Base-by-base conservation (phyloP, 257 asterid species). In the Asclepias syriaca region DNA sequence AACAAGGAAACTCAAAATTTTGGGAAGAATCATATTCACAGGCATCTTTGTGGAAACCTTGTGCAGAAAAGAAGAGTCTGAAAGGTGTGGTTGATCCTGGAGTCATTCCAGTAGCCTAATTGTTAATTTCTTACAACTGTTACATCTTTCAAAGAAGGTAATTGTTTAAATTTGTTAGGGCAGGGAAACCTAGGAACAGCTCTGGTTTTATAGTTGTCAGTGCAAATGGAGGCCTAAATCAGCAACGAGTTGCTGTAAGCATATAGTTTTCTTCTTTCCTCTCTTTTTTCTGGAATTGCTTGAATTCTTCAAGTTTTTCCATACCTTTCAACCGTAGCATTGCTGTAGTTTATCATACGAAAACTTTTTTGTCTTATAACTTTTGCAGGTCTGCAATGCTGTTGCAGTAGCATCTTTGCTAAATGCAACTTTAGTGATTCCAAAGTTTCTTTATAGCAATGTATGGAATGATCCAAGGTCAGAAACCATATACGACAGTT, bases 391-490 rank as follows among this genome's bases (percentile, higher is more conserved):
- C 21, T 95, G 99, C 75, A 95, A 95, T 81, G 96, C 94, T 72
- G 97, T 92, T 18, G 91, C 96, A 13, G 94, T 95, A 68, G 97
- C 96, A 39, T 85, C 91, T 76, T 81, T 95, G 27, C 91, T 92
- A 24, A 95, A 95, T 74, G 96, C 99, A 58, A 92, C 99, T 13
- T 82, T 95, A 79, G 96, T 95, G 66, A 87, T 90, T 71, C 99
- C 99, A 14, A 87, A 76, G 75, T 95, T 95, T 82, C 97, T 92
- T 43, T 92, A 90, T 68, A 95, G 99, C 92, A 95, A 88, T 57
- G 99, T 95, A 21, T 95, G 99, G 99, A 87, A 85, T 77, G 98
- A 95, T 79, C 94, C 96, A 34, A 95, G 99, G 99, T 90, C 43
- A 13, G 73, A 77, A 66, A 6, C 58, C 65, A 74, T 64, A 72